Conservation (phyloP, 202 grass and related monocot genomes). For the Zizania palustris region DNA sequence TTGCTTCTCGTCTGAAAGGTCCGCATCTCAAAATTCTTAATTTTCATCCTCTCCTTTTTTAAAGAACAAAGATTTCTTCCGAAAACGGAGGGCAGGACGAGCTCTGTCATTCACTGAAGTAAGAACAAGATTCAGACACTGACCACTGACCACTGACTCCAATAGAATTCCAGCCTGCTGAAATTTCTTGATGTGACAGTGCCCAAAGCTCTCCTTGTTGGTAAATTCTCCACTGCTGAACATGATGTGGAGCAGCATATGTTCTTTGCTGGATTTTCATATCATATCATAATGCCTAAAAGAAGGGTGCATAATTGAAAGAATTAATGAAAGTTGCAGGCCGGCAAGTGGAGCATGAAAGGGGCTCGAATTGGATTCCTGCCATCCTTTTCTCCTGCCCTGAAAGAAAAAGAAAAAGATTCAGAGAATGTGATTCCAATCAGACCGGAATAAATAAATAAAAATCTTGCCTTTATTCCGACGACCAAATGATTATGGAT, state of each 20-base stretch:
- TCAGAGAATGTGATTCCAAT: constrained; percentile 48
- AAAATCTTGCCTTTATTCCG: constrained; percentile 31
- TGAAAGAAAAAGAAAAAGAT: background rate
- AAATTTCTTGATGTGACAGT: background rate
- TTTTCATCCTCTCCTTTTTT: too few species aligned
- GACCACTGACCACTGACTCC: background rate
- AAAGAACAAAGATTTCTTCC: background rate
- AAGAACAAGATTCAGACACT: background rate
- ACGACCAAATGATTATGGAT: too few species aligned
- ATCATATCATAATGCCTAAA: constrained; percentile 15
- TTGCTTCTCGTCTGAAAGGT: constrained; percentile 92
- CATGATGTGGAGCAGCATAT: constrained; percentile 28
- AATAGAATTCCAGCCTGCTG: background rate
- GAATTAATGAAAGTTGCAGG: constrained; percentile 16
- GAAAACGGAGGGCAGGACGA: too few species aligned
- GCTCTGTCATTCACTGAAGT: background rate
- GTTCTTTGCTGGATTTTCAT: constrained; percentile 31
- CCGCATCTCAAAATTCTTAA: constrained; percentile 20
- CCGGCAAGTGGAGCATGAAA: constrained; percentile 15
- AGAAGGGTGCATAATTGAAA: constrained; percentile 20
- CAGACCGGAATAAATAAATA: background rate
- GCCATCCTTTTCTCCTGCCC: constrained; percentile 29
- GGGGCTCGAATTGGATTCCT: constrained; percentile 47
- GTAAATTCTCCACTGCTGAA: too few species aligned
- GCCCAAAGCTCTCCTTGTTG: background rate